These are phyloP conservation scores for Kwoniella botswanensis DNA, from an alignment of 768 basidiomycete species.

Conservation along the genomic window DNA sequence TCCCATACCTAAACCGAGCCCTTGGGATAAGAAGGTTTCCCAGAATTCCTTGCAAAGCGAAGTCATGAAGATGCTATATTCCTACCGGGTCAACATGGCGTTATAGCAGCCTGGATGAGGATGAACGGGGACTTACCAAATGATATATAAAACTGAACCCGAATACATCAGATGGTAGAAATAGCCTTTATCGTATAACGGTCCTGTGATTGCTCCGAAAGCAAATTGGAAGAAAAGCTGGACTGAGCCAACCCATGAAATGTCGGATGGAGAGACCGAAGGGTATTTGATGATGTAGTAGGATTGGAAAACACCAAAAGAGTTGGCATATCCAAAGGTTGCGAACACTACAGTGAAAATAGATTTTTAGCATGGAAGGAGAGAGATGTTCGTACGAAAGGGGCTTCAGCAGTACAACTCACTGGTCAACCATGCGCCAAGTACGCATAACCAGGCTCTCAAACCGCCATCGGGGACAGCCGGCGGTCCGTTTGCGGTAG, in stretches of 20 bases:
- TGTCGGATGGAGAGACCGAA: conserved; percentile 46
- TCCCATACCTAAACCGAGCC: conserved; percentile 60
- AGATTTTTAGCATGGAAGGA: neutral
- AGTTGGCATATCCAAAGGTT: conserved; percentile 54
- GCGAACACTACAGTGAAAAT: conserved; percentile 25
- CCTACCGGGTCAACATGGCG: too few species aligned
- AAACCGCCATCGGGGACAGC: conserved; percentile 30
- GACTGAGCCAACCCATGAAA: conserved; percentile 59
- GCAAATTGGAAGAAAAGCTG: conserved; percentile 57
- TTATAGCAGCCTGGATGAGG: neutral
- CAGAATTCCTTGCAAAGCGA: conserved; percentile 44
- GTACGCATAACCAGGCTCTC: conserved; percentile 25
- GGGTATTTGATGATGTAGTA: conserved; percentile 57
- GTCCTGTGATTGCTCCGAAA: conserved; percentile 51
- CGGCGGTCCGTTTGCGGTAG: neutral
- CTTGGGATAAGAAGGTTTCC: conserved; percentile 49
- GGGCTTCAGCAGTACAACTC: neutral
- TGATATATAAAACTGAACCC: conserved; percentile 41
- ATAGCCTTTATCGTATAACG: conserved; percentile 58
- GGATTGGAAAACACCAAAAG: conserved; percentile 59
- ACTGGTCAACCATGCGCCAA: conserved; percentile 22
- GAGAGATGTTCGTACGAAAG: neutral
- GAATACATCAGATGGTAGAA: conserved; percentile 36
- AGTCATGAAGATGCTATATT: conserved; percentile 37
- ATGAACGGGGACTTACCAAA: conserved; percentile 26